Percentiles rank a stretch among this genome's conserved stretches.
phyloP scores from a whole-genome alignment of 345 rosid species.

The Heritiera fomes region DNA sequence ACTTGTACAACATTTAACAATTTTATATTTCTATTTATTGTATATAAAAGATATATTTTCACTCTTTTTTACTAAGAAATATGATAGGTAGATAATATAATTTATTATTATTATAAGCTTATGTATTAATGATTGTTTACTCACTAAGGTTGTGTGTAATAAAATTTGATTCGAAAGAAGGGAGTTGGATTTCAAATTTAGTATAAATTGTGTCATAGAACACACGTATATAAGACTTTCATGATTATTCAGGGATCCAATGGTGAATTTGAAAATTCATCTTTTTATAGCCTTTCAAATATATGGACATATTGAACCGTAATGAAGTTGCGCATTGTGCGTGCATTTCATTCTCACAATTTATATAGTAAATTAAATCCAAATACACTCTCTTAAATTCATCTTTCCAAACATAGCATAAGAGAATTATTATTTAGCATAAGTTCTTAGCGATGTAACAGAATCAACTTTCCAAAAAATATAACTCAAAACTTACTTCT shows the following conservation, averaged over 20 bases:
- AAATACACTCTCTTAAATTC: neutral
- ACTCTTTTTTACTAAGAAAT: neutral
- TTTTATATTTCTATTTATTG: neutral
- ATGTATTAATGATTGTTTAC: neutral
- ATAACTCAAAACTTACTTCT: conserved; percentile 55
- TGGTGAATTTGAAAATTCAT: neutral
- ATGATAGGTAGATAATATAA: neutral
- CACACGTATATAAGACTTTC: too few species aligned
- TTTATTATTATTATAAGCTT: neutral
- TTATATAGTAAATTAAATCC: neutral
- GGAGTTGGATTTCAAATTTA: too few species aligned
- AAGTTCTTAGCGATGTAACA: neutral
- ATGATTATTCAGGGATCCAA: too few species aligned
- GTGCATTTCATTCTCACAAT: too few species aligned
- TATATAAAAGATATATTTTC: neutral
- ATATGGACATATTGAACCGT: neutral
- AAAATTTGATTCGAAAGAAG: too few species aligned
- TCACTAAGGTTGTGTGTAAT: too few species aligned
- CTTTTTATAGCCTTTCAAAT: neutral
- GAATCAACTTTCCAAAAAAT: neutral
- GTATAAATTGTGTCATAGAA: too few species aligned
- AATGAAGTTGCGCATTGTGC: neutral
- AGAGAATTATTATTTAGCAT: neutral
- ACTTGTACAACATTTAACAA: neutral
- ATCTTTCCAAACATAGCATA: neutral